phyloP scores from a whole-genome alignment of 306 rosid genomes.

The Fragaria vesca region DNA sequence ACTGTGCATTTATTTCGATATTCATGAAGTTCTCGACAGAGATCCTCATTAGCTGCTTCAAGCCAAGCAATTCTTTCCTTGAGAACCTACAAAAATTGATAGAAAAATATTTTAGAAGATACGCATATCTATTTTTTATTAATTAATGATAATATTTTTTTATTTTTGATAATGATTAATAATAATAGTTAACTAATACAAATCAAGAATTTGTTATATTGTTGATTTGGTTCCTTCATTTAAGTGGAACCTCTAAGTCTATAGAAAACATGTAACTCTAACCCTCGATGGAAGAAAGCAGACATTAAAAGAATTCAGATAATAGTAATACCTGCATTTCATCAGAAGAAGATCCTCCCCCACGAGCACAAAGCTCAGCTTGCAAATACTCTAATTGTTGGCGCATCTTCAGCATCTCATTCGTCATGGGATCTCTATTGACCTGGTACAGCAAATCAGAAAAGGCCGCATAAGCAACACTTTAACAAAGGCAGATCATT shows the following conservation, averaged over 20 bases:
- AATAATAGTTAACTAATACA: background rate
- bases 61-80: slow-evolving; percentile 97
- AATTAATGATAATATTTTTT: too few species aligned
- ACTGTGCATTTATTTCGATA: slow-evolving; percentile 71
- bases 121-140: background rate
- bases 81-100: slow-evolving; percentile 55
- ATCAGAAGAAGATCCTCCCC: slow-evolving; percentile 80
- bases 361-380: slow-evolving; percentile 97
- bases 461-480: slow-evolving; percentile 15
- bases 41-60: slow-evolving; percentile 98
- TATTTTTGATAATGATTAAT: too few species aligned
- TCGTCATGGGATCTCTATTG: slow-evolving; percentile 98
- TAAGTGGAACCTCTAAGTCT: background rate
- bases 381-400: slow-evolving; percentile 90
- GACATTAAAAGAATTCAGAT: slow-evolving; percentile 3
- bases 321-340: slow-evolving; percentile 81
- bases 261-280: background rate
- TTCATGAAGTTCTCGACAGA: slow-evolving; percentile 95
- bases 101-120: background rate
- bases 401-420: slow-evolving; percentile 97
- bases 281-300: slow-evolving; percentile 9
- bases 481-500: slow-evolving; percentile 26
- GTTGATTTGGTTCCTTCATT: background rate
- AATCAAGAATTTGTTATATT: background rate
- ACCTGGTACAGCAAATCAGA: slow-evolving; percentile 46